A percentile compares a stretch with the other conserved stretches of the same genome.
Conservation (phyloP, 768 basidiomycete species). For the Collybia sp. region DNA sequence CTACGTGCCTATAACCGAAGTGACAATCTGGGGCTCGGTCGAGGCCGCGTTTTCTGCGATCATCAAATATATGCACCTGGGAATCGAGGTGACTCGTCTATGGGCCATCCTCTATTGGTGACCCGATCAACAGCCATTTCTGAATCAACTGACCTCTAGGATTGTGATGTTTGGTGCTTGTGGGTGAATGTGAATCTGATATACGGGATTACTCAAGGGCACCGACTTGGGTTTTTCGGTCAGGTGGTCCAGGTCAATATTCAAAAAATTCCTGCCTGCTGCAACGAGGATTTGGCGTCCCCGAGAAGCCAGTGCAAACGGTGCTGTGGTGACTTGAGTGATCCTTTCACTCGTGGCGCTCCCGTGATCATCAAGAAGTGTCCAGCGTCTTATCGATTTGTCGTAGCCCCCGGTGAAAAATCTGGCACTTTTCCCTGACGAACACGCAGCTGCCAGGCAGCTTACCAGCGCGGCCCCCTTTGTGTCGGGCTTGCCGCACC, state of each 20-base stretch:
- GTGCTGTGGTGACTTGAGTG: conserved; percentile 16
- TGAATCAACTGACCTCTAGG: conserved; percentile 37
- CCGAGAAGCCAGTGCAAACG: conserved; percentile 34
- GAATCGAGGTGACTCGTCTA: conserved; percentile 46
- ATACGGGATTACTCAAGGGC: conserved; percentile 31
- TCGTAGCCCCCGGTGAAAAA: conserved; percentile 50
- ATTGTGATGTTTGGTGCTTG: conserved; percentile 36
- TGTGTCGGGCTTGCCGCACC: not conserved
- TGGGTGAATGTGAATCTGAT: conserved; percentile 43
- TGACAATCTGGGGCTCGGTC: conserved; percentile 32
- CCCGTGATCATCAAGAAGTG: conserved; percentile 20
- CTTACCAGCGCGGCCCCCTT: conserved; percentile 3
- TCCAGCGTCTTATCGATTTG: conserved; percentile 38
- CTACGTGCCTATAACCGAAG: conserved; percentile 34
- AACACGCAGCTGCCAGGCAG: conserved; percentile 31
- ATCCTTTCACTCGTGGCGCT: conserved; percentile 13
- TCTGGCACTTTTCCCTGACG: conserved; percentile 16
- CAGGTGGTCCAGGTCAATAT: conserved; percentile 32
- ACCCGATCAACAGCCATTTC: not conserved
- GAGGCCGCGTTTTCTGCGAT: conserved; percentile 32
- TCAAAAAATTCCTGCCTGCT: conserved; percentile 26
- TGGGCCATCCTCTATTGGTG: not conserved
- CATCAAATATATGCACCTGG: conserved; percentile 47
- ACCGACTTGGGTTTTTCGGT: conserved; percentile 18
- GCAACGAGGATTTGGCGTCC: conserved; percentile 29